A percentile compares a stretch with the other conserved stretches of the same genome.
Conservation (phyloP, 768 basidiomycete genomes). For the Leccinum subtestaceum region DNA sequence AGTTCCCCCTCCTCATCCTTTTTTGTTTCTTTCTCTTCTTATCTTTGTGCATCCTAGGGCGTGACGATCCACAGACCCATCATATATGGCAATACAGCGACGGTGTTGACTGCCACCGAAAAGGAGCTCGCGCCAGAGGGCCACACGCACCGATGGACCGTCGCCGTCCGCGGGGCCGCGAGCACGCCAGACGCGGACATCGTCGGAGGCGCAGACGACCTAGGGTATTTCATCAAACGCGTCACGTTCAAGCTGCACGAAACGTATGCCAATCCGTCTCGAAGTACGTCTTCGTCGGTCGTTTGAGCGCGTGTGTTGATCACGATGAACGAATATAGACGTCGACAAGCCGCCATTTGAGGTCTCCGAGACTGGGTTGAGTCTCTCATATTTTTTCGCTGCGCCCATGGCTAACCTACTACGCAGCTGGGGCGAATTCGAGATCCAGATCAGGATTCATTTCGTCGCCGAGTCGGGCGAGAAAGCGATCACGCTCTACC, state of each 20-base stretch:
- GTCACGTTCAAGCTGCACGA: slow-evolving; percentile 98
- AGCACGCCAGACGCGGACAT: slow-evolving; percentile 67
- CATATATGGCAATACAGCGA: slow-evolving; percentile 93
- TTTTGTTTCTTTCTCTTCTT: background rate
- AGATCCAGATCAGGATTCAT: slow-evolving; percentile 87
- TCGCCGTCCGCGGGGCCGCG: slow-evolving; percentile 88
- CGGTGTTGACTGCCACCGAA: slow-evolving; percentile 72
- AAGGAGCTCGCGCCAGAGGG: slow-evolving; percentile 57
- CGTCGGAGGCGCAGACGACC: slow-evolving; percentile 88
- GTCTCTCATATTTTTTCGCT: slow-evolving; percentile 11
- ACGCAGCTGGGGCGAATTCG: slow-evolving; percentile 95
- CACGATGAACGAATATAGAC: slow-evolving; percentile 42
- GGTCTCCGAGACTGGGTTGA: slow-evolving; percentile 89
- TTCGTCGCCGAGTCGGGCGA: slow-evolving; percentile 89
- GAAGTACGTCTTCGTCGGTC: slow-evolving; percentile 56
- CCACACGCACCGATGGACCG: slow-evolving; percentile 96
- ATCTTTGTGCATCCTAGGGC: slow-evolving; percentile 48
- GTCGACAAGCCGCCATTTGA: slow-evolving; percentile 93
- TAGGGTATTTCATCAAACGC: slow-evolving; percentile 89
- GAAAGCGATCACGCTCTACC: slow-evolving; percentile 83
- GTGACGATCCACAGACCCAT: slow-evolving; percentile 85
- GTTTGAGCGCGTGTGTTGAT: background rate
- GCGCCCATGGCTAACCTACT: background rate
- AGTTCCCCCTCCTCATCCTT: slow-evolving; percentile 26
- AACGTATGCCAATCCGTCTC: slow-evolving; percentile 85